These are phyloP conservation scores for Pigoraptor vietnamica DNA, from an alignment of 78 protist species.

Conservation along the genomic window DNA sequence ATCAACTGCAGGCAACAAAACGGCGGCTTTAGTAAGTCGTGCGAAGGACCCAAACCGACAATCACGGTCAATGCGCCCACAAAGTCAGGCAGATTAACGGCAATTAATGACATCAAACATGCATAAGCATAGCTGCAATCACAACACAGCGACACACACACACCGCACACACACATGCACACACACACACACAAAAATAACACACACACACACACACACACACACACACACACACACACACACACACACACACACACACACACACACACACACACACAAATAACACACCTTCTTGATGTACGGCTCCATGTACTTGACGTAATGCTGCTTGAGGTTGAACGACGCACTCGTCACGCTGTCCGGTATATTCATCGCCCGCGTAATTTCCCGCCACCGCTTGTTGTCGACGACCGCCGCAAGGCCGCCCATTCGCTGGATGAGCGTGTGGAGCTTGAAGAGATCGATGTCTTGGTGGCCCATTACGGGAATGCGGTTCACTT, in stretches of 20 bases:
- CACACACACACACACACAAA: not conserved
- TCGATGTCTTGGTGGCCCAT: not conserved
- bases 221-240: too few relatives aligned
- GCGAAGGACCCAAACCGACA: too few relatives aligned
- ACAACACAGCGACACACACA: too few relatives aligned
- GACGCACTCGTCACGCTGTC: not conserved
- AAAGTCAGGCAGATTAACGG: too few relatives aligned
- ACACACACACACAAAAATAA: too few relatives aligned
- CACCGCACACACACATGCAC: too few relatives aligned
- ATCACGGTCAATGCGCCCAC: too few relatives aligned
- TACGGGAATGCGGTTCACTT: not conserved
- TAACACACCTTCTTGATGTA: not conserved
- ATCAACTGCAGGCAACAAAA: too few relatives aligned
- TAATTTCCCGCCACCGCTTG: not conserved
- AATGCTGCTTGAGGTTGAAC: not conserved
- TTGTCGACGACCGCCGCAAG: not conserved
- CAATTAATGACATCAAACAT: too few relatives aligned
- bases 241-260: not conserved
- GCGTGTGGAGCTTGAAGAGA: not conserved
- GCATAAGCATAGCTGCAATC: too few relatives aligned
- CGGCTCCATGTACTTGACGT: not conserved
- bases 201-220: too few relatives aligned
- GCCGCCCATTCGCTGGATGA: not conserved
- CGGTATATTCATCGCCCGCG: not conserved
- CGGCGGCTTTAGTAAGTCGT: too few relatives aligned